phyloP scores from a whole-genome alignment of 2,329 filamentous ascomycete genomes.

The Arthroderma sp. region DNA sequence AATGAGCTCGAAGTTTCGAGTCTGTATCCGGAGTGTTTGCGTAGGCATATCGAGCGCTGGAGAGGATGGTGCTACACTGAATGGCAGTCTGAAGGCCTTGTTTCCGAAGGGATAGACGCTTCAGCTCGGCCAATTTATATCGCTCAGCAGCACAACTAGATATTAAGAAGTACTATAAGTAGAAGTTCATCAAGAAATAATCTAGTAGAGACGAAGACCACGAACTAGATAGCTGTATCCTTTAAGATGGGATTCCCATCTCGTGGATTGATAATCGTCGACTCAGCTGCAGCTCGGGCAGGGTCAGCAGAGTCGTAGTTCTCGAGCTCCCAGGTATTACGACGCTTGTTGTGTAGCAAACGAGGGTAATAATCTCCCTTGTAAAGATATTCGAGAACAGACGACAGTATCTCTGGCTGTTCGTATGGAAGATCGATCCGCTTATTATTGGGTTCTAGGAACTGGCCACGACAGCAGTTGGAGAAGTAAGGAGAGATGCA shows the following conservation, averaged over 20 bases:
- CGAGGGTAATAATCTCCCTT: conserved; percentile 88
- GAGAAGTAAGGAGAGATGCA: conserved; percentile 67
- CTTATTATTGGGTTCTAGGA: conserved; percentile 48
- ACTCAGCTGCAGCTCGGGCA: conserved; percentile 29
- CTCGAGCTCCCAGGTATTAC: conserved; percentile 72
- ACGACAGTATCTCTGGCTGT: conserved; percentile 81
- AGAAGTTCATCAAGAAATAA: neutral
- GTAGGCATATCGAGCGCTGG: conserved; percentile 82
- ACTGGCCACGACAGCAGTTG: conserved; percentile 48
- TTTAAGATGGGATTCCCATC: conserved; percentile 60
- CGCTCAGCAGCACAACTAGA: conserved; percentile 62
- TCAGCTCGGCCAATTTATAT: conserved; percentile 72
- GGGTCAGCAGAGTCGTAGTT: conserved; percentile 36
- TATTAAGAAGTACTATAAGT: neutral
- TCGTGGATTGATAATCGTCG: conserved; percentile 55
- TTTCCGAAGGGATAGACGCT: conserved; percentile 72
- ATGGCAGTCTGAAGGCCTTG: conserved; percentile 79
- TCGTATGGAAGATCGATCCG: conserved; percentile 71
- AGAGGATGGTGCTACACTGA: conserved; percentile 69
- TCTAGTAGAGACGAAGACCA: conserved; percentile 5
- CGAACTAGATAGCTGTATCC: conserved; percentile 72
- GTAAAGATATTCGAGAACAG: conserved; percentile 80
- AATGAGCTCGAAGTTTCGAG: conserved; percentile 82
- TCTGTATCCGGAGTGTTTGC: conserved; percentile 77
- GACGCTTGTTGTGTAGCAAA: conserved; percentile 66